These are phyloP conservation scores for Sporothrix curviconia DNA, from an alignment of 2,329 filamentous ascomycete species.

Conservation along the genomic window DNA sequence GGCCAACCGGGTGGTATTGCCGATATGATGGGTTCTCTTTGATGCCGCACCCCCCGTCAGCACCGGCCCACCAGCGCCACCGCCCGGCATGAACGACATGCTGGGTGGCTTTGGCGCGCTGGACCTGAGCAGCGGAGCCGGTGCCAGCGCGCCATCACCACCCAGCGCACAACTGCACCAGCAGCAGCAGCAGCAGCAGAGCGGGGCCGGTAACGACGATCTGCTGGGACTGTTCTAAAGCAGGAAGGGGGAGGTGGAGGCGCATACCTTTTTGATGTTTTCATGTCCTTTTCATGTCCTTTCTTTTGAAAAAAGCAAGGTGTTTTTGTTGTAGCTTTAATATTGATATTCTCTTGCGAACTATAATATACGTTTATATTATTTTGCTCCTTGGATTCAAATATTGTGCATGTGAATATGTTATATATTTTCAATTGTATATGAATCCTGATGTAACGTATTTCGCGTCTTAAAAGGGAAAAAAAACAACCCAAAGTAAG, in stretches of 20 bases:
- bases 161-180: slow-evolving; percentile 51
- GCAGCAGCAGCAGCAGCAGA: slow-evolving; percentile 29
- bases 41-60: slow-evolving; percentile 54
- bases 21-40: slow-evolving; percentile 64
- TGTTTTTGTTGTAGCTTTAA: background rate
- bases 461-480: too few species aligned
- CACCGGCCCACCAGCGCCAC: slow-evolving; percentile 28
- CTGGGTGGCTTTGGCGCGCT: slow-evolving; percentile 83
- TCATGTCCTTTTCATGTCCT: background rate
- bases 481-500: too few species aligned
- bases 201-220: slow-evolving; percentile 47
- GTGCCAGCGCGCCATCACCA: slow-evolving; percentile 57
- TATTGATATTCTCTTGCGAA: too few species aligned
- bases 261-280: background rate
- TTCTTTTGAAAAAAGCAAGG: slow-evolving; percentile 6
- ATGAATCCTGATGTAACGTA: too few species aligned
- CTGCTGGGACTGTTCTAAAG: slow-evolving; percentile 50
- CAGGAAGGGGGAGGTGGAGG: too few species aligned
- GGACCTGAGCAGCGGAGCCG: slow-evolving; percentile 57
- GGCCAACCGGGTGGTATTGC: slow-evolving; percentile 45
- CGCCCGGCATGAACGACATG: slow-evolving; percentile 68
- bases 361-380: background rate
- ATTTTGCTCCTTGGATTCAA: background rate
- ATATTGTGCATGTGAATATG: too few species aligned
- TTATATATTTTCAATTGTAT: too few species aligned